Conservation (phyloP, 116 monocot species). For the Iris pallida region DNA sequence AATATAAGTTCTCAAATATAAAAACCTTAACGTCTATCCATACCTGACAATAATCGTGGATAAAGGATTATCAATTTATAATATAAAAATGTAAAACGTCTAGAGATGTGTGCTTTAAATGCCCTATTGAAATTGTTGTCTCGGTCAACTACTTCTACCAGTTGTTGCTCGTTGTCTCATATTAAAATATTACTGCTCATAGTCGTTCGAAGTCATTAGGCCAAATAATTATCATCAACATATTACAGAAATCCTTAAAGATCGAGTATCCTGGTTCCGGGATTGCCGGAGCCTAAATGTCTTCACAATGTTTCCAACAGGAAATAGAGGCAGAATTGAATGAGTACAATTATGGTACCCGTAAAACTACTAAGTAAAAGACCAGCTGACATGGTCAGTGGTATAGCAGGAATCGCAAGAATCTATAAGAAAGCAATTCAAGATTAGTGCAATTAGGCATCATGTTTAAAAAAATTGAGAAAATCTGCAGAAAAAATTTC, state of each 20-base stretch:
- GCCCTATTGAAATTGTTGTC: too few relatives aligned
- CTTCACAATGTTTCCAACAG: constrained; percentile 67
- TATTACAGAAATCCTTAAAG: constrained; percentile 85
- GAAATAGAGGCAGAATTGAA: constrained; percentile 87
- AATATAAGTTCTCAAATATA: too few relatives aligned
- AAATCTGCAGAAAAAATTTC: neutral
- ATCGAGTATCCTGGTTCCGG: constrained; percentile 65
- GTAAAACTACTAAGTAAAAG: constrained; percentile 74
- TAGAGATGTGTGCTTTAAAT: too few relatives aligned
- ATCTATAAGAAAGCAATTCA: constrained; percentile 32
- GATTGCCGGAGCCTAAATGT: constrained; percentile 78
- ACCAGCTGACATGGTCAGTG: constrained; percentile 89
- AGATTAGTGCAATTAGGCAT: neutral
- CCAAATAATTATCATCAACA: constrained; percentile 9
- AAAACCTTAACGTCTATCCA: too few relatives aligned
- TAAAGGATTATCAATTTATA: too few relatives aligned
- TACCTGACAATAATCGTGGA: too few relatives aligned
- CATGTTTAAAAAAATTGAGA: neutral
- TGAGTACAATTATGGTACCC: constrained; percentile 76
- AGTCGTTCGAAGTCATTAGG: neutral
- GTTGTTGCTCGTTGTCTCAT: too few relatives aligned
- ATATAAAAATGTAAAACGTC: too few relatives aligned
- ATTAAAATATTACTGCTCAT: too few relatives aligned
- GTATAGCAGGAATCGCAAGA: constrained; percentile 90
- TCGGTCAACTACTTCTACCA: too few relatives aligned